Conservation (phyloP, 495 filamentous ascomycete genomes). For the Tuber umbilicatum region DNA sequence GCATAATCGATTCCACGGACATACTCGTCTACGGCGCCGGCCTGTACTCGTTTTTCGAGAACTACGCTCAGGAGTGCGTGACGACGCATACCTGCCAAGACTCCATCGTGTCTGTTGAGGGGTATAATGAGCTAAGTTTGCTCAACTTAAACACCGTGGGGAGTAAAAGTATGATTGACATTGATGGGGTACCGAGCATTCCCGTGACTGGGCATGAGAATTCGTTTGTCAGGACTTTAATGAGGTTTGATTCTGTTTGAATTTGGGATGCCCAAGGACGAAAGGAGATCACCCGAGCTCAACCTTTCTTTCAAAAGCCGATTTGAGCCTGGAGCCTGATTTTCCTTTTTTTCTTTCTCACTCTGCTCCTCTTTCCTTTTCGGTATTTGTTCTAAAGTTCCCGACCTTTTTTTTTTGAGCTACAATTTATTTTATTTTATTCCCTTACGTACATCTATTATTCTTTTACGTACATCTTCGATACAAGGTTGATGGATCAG, state of each 20-base stretch:
- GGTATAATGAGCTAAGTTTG: conserved; percentile 58
- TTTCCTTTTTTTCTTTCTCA: background rate
- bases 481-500: background rate
- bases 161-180: conserved; percentile 67
- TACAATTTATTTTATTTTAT: background rate
- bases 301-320: background rate
- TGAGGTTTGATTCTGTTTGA: conserved; percentile 34
- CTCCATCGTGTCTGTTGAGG: conserved; percentile 79
- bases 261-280: background rate
- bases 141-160: conserved; percentile 85
- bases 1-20: conserved; percentile 61
- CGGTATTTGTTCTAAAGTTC: background rate
- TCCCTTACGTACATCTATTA: background rate
- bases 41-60: conserved; percentile 81
- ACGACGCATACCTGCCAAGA: conserved; percentile 69
- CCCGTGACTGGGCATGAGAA: conserved; percentile 22
- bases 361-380: no score
- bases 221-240: conserved; percentile 22
- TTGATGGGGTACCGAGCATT: conserved; percentile 22
- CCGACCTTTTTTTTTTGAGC: background rate
- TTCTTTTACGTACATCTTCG: background rate
- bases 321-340: background rate
- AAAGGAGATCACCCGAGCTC: background rate
- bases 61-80: conserved; percentile 75
- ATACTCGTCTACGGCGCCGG: conserved; percentile 71